These are phyloP conservation scores for Talaromyces islandicus DNA, from an alignment of 2,329 filamentous ascomycete species.

Conservation along the genomic window DNA sequence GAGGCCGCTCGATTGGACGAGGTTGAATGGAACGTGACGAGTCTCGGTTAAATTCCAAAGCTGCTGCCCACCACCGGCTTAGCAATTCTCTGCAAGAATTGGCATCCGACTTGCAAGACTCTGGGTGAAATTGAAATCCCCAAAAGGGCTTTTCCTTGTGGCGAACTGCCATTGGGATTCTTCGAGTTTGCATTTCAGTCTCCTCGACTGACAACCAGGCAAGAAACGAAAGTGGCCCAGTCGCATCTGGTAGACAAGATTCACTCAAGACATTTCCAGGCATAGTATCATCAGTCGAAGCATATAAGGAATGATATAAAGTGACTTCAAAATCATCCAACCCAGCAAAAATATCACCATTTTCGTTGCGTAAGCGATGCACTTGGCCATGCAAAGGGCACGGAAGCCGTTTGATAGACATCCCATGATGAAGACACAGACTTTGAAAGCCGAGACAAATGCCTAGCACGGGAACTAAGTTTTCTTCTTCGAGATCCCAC, in stretches of 20 bases:
- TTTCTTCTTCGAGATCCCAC: conserved; percentile 46
- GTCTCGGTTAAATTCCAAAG: conserved; percentile 54
- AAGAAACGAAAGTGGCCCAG: conserved; percentile 45
- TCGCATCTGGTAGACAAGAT: background rate
- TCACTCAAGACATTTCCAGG: background rate
- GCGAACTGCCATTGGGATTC: conserved; percentile 68
- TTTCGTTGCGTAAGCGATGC: conserved; percentile 56
- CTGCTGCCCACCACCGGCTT: conserved; percentile 67
- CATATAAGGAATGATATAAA: conserved; percentile 65
- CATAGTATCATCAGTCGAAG: conserved; percentile 26
- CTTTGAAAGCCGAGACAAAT: conserved; percentile 56
- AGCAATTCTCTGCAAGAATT: conserved; percentile 58
- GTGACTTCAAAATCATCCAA: conserved; percentile 62
- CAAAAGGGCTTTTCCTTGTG: conserved; percentile 68
- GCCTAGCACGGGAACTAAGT: background rate
- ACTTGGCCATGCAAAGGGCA: conserved; percentile 80
- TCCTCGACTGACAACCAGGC: conserved; percentile 54
- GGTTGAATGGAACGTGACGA: conserved; percentile 18
- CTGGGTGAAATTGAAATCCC: conserved; percentile 86
- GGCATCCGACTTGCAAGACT: conserved; percentile 71
- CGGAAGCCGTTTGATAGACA: conserved; percentile 58
- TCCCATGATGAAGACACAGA: conserved; percentile 63
- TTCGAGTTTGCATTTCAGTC: conserved; percentile 19
- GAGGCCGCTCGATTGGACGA: conserved; percentile 15
- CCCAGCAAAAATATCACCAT: conserved; percentile 59